Evolutionary conservation across 2,329 filamentous ascomycete genomes (phyloP), one percentile per base, ranked within the genome.

Genomic region (Leptographium wingfieldii): DNA sequence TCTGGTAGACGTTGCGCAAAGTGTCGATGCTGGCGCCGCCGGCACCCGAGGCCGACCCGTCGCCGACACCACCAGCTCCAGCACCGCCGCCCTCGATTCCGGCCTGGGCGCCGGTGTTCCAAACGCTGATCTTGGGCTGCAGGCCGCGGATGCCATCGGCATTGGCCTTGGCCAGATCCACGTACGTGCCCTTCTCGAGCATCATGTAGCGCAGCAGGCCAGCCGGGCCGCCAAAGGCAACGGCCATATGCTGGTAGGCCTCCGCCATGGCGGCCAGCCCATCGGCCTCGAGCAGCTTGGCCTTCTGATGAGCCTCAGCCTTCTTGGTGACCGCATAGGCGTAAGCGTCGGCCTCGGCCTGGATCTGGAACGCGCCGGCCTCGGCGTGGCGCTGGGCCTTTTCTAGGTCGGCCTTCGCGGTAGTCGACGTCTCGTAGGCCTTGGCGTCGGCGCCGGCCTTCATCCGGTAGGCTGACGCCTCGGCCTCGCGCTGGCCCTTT

Each of bases 41-140:
- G 25, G 69, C 68, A 31, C 65, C 69, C 12, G 73, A 74, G 3
- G 70, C 77, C 57, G 79, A 29, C 11, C 3, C 48, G 2, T 52
- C 74, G 56, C 73, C 75, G 4, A 5, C 2, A 4, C 40, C 74
- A 7, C 29, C 29, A 5, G 70, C 77, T 11, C 29, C 75, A 4
- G 12, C 11, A n/a, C 43, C 75, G 5, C 70, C 77, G 5, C 70
- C 77, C 12, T 29, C 53, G 19, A 48, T 55, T 22, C 52, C 58
- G 19, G 52, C 58, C 59, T 80, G 75, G 56, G 73, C 71, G 52
- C 88, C 88, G 10, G 90, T 95, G 70, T 90, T 94, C 90, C 90
- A 95, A 31, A 92, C 84, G 63, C 85, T 91, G 74, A 95, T 94
- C 85, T 95, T 95, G 65, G 90, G 90, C 71, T 91, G 82, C 65